Conservation (phyloP, 805 yeast genomes). For the Candida methanosorbosa region DNA sequence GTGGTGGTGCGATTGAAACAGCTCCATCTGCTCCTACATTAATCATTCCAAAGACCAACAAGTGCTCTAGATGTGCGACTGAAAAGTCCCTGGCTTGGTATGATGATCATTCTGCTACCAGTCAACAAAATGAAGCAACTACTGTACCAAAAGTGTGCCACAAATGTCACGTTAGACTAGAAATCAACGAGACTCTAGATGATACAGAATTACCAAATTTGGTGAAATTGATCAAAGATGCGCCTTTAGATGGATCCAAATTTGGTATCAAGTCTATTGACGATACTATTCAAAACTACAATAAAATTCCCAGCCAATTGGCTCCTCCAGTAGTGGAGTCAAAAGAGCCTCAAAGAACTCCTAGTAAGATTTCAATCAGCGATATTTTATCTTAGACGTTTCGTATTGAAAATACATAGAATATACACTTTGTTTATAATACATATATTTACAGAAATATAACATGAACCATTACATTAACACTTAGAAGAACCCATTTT, state of each 20-base stretch:
- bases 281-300: conserved; percentile 4
- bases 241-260: conserved; percentile 11
- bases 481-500: too few relatives aligned
- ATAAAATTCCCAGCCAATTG: too few relatives aligned
- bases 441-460: too few relatives aligned
- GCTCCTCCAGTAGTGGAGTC: neutral
- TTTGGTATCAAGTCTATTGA: conserved; percentile 10
- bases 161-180: conserved; percentile 16
- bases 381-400: too few relatives aligned
- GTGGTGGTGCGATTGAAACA: too few relatives aligned
- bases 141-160: conserved; percentile 15
- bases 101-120: neutral
- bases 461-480: too few relatives aligned
- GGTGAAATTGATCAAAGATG: conserved; percentile 1
- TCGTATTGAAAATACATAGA: too few relatives aligned
- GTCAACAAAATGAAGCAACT: too few relatives aligned
- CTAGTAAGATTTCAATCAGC: too few relatives aligned
- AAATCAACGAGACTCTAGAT: conserved; percentile 12
- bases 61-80: neutral
- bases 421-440: too few relatives aligned
- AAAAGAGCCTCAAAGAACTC: too few relatives aligned
- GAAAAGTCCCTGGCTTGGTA: neutral
- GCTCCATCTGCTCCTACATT: neutral
- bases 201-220: conserved; percentile 16
- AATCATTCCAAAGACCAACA: neutral